phyloP scores from a whole-genome alignment of 106 monocot genomes.

The Agapanthus africanus region DNA sequence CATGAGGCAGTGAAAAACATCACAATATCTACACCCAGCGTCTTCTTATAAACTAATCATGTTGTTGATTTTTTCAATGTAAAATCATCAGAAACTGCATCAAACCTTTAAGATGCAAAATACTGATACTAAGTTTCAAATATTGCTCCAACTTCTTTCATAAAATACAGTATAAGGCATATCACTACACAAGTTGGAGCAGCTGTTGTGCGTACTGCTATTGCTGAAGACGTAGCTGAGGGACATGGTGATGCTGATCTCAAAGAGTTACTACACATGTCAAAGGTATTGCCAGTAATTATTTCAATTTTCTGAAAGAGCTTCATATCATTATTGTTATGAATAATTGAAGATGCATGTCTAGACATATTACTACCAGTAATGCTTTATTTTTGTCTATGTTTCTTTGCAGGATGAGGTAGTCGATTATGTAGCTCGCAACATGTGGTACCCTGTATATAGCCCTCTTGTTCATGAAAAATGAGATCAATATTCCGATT shows the following conservation, averaged over 20 bases:
- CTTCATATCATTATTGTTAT: too few species aligned
- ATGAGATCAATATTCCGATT: constrained; percentile 20
- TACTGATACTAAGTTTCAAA: neutral
- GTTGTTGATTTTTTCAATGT: constrained; percentile 5
- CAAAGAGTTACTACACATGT: constrained; percentile 64
- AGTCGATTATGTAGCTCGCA: constrained; percentile 53
- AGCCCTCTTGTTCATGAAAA: constrained; percentile 89
- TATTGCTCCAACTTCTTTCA: neutral
- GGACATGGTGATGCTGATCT: constrained; percentile 44
- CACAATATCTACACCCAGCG: neutral
- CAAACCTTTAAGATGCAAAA: neutral
- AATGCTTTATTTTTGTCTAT: neutral
- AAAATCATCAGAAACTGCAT: neutral
- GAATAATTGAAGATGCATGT: too few species aligned
- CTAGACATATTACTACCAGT: neutral
- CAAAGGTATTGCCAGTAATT: constrained; percentile 44
- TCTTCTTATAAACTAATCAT: neutral
- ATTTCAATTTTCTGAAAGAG: neutral
- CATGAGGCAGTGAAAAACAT: neutral
- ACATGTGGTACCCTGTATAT: constrained; percentile 93
- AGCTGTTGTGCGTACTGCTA: constrained; percentile 62
- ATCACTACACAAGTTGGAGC: constrained; percentile 90
- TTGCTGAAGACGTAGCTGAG: constrained; percentile 83
- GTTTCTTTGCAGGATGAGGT: constrained; percentile 53
- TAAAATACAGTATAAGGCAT: constrained; percentile 66